phyloP scores from a whole-genome alignment of 2,329 filamentous ascomycete genomes.

The Fusarium nygamai region DNA sequence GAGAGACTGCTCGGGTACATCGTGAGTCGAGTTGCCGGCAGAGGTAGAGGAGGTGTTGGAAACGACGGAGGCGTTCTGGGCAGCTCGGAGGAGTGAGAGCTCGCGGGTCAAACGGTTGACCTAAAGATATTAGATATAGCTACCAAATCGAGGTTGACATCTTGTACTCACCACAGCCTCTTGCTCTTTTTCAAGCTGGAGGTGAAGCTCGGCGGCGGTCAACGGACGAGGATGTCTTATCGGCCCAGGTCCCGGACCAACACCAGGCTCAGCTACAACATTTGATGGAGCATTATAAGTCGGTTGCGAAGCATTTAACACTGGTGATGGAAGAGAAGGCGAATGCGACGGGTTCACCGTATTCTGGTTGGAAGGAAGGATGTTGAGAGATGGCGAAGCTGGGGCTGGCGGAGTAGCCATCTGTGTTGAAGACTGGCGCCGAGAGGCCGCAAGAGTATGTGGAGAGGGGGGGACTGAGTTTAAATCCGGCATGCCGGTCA shows the following conservation, averaged over 20 bases:
- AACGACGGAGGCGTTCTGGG: constrained; percentile 72
- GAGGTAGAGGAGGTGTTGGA: constrained; percentile 73
- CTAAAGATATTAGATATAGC: constrained; percentile 54
- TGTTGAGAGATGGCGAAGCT: constrained; percentile 59
- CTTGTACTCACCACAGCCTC: constrained; percentile 79
- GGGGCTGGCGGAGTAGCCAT: constrained; percentile 54
- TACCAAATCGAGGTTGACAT: background rate
- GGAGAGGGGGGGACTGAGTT: constrained; percentile 65
- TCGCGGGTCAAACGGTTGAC: constrained; percentile 94
- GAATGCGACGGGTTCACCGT: constrained; percentile 56
- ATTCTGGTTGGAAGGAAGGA: constrained; percentile 66
- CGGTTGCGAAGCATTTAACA: constrained; percentile 45
- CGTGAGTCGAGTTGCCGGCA: constrained; percentile 61
- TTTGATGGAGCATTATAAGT: constrained; percentile 21
- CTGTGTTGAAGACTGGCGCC: constrained; percentile 57
- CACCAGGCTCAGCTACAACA: constrained; percentile 50
- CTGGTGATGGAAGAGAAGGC: constrained; percentile 45
- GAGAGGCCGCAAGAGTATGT: constrained; percentile 54
- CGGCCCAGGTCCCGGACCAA: constrained; percentile 72
- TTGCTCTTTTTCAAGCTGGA: constrained; percentile 93
- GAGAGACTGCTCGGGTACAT: constrained; percentile 61
- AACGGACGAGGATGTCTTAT: constrained; percentile 87
- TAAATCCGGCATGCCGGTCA: constrained; percentile 61
- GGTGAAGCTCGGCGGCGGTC: constrained; percentile 88
- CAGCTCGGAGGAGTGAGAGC: constrained; percentile 80